Conservation (phyloP, 179 eudicot genomes). For the Beta lomatogona region DNA sequence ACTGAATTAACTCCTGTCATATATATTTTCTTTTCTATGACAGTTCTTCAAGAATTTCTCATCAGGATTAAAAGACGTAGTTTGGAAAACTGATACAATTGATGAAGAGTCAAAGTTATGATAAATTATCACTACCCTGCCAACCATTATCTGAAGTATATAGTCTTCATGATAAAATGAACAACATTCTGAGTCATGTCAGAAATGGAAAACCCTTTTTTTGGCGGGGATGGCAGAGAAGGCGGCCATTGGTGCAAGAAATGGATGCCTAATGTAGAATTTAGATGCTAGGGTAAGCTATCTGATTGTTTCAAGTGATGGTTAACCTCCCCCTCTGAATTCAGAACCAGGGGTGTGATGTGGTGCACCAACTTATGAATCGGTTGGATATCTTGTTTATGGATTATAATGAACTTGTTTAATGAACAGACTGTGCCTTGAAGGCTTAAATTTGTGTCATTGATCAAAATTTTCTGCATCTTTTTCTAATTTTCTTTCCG, state of each 20-base stretch:
- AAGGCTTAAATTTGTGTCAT: not conserved
- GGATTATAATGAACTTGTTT: not conserved
- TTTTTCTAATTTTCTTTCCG: not conserved
- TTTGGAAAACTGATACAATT: conserved; percentile 54
- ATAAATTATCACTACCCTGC: not conserved
- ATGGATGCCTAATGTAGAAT: conserved; percentile 4
- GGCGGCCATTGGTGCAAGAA: not conserved
- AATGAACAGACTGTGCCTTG: not conserved
- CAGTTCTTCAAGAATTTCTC: conserved; percentile 90
- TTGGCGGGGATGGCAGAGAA: not conserved
- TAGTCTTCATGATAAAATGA: no score
- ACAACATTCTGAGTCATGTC: no score
- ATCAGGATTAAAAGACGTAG: conserved; percentile 78
- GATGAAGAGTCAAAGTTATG: conserved; percentile 29
- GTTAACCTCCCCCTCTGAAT: conserved; percentile 21
- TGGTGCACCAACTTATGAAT: conserved; percentile 19
- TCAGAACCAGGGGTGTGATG: conserved; percentile 23
- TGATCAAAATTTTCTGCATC: not conserved
- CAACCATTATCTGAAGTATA: not conserved
- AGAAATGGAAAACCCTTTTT: not conserved
- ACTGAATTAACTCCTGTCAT: not conserved
- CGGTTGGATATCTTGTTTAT: not conserved
- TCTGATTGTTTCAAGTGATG: conserved; percentile 3
- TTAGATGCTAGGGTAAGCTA: not conserved
- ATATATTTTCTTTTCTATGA: conserved; percentile 6